These are phyloP conservation scores for Zymoseptoria crescenta DNA, from an alignment of 2,329 filamentous ascomycete species.

Conservation along the genomic window DNA sequence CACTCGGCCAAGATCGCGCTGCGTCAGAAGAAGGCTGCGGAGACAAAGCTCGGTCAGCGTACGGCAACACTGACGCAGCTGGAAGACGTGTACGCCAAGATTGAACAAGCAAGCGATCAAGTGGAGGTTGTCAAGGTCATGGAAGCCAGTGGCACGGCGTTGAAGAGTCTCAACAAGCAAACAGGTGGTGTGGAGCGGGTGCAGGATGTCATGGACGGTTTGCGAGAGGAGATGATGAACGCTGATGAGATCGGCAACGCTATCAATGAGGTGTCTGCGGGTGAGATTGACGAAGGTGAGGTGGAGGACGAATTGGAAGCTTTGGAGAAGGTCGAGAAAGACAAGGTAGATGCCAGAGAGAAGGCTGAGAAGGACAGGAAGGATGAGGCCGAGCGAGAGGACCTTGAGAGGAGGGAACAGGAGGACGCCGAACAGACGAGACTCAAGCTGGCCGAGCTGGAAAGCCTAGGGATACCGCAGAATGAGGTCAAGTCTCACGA, in stretches of 20 bases:
- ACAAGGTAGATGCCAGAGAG: slow-evolving; percentile 59
- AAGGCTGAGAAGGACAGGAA: slow-evolving; percentile 55
- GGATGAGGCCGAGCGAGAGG: slow-evolving; percentile 28
- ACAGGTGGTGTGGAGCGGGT: slow-evolving; percentile 70
- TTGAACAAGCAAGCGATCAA: slow-evolving; percentile 79
- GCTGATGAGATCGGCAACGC: slow-evolving; percentile 76
- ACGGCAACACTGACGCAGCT: slow-evolving; percentile 69
- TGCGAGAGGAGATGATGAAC: slow-evolving; percentile 71
- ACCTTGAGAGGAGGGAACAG: slow-evolving; percentile 46
- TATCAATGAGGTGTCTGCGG: slow-evolving; percentile 52
- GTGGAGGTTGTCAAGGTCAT: slow-evolving; percentile 77
- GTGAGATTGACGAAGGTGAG: slow-evolving; percentile 65
- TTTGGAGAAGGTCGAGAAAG: slow-evolving; percentile 49
- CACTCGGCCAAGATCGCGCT: slow-evolving; percentile 69
- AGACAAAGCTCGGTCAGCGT: slow-evolving; percentile 63
- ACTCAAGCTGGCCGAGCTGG: slow-evolving; percentile 29
- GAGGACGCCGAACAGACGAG: slow-evolving; percentile 36
- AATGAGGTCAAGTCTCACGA: not conserved
- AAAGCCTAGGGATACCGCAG: slow-evolving; percentile 5
- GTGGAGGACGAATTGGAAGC: slow-evolving; percentile 81
- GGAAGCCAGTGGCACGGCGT: slow-evolving; percentile 64
- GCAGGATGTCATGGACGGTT: slow-evolving; percentile 63
- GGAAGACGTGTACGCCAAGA: slow-evolving; percentile 72
- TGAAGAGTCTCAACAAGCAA: slow-evolving; percentile 65
- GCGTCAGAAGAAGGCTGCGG: slow-evolving; percentile 72